Base-by-base conservation (phyloP, 495 filamentous ascomycete genomes). In the Aspergillus nanangensis region DNA sequence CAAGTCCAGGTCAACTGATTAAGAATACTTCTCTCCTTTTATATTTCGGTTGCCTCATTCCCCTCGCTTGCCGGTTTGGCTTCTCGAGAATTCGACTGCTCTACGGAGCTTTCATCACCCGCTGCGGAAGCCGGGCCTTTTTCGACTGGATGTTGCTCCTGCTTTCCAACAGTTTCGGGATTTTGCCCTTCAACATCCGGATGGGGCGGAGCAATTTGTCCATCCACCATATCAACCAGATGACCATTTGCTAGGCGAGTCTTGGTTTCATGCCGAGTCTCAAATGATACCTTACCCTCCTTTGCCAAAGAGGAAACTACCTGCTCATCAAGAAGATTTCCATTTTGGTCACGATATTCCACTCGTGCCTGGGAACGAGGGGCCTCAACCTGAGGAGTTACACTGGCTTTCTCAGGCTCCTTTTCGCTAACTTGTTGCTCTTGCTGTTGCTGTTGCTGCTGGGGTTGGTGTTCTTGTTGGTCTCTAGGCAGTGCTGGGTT, bases 271-370 rank as follows among this genome's bases (percentile, higher is more conserved):
- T 96, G 96, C 43, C 84, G 82, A 7, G 93, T 98, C 63, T 92
- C 83, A 68, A 97, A 96, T 48, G 86, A 86, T 20, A 97, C 90
- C 67, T 95, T 92, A 55, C 92, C 93, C 47, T 77, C 72, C 32
- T 66, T 62, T 56, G 86, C 76, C 20, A 98, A 79, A 1, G 80
- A 83, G 53, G 84, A 80, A 35, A 98, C 92, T 50, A 95, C 80
- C 55, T 86, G 82, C 48, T 87, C 82, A 53, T 92, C 73, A 17
- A 98, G 75, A 32, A 97, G 56, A 55, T 96, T 95, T 40, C 93
- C 93, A 51, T 95, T 72, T 60, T 97, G 88, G 60, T 98, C 93
- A 34, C 93, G 83, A 66, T 95, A 98, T 67, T 98, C 93, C 48
- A 96, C 75, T 48, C 84, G 85, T 60, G 96, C 90, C 61, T 95